These are phyloP conservation scores for Plectosphaerella sp. DNA, from an alignment of 2,329 filamentous ascomycete species.

Conservation along the genomic window DNA sequence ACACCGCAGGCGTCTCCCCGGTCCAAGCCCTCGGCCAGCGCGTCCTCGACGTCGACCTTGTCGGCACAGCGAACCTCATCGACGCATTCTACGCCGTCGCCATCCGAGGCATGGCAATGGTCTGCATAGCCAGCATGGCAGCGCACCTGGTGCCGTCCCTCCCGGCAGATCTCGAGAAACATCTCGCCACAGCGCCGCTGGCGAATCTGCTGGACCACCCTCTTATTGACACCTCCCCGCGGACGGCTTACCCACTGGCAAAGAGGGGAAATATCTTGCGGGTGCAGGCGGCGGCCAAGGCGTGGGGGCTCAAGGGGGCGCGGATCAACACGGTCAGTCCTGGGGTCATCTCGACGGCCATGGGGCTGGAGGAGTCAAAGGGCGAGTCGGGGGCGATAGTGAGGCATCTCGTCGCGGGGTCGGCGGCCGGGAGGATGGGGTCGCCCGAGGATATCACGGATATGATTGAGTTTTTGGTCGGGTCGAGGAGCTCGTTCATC, in stretches of 20 bases:
- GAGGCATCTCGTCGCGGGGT: too few species aligned
- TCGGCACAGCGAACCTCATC: not conserved
- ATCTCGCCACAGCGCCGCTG: conserved; percentile 3
- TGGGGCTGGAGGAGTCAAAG: conserved; percentile 1
- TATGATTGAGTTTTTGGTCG: too few species aligned
- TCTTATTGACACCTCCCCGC: not conserved
- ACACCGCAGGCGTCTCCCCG: conserved; percentile 3
- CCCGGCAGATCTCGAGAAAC: not conserved
- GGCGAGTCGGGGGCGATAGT: not conserved
- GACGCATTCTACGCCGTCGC: conserved; percentile 1
- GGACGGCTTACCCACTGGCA: not conserved
- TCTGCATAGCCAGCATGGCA: conserved; percentile 1
- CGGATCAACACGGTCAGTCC: conserved; percentile 6
- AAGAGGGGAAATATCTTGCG: conserved; percentile 4
- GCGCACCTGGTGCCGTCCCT: not conserved
- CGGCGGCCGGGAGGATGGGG: too few species aligned
- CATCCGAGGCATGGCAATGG: not conserved
- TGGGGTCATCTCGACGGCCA: conserved; percentile 1
- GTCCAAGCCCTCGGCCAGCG: not conserved
- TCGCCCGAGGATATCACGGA: too few species aligned
- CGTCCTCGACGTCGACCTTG: conserved; percentile 1
- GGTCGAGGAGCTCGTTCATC: too few species aligned
- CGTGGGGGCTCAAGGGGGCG: not conserved
- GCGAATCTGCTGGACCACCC: not conserved
- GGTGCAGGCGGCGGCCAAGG: not conserved